Evolutionary conservation across 148 eudicot genomes (phyloP), one percentile per base, ranked within the genome.

Genomic region (Rhododendron henanense): DNA sequence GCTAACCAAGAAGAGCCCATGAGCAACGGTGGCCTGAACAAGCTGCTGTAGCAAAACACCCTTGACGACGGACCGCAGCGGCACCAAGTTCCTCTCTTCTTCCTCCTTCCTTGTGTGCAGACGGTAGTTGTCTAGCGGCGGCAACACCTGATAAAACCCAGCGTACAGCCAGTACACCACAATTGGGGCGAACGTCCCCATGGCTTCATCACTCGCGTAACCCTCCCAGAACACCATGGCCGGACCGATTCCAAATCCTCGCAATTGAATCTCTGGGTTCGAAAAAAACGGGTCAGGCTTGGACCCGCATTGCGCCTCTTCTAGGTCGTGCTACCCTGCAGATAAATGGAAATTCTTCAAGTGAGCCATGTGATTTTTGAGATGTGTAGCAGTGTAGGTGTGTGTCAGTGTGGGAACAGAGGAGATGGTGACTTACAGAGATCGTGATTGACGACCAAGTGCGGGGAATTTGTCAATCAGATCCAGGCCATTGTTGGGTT

Each of bases 161-260:
- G 90, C 92, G 84, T 92, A 92, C 86, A 92, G 25, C 94, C 94
- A 92, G 37, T 92, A 92, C 57, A 92, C 91, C 28, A 89, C 87
- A 48, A 91, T 87, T 8, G 94, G 94, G 37, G 91, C 92, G 85
- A 91, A 87, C 18, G 93, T 92, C 53, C 91, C 92, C 91, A 92
- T 88, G 1, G 84, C 77, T 85, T 92, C 92, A 85, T 92, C 94
- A 37, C 93, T 90, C 21, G 88, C 90, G 48, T 91, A 88, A 37
- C 92, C 92, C 75, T 91, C 93, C 93, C 93, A 91, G 63, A 91
- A 90, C 82, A 91, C 93, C 93, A 91, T 91, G 84, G 11, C 53
- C 48, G 10, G 57, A n/a, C 47, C 48, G 21, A 57, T 35, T 37
- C 71, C 18, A 11, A 57, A 80, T 7, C 4, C 57, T 13, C 55